These are phyloP conservation scores for Didymella pomorum DNA, from an alignment of 2,329 filamentous ascomycete species.

Conservation along the genomic window DNA sequence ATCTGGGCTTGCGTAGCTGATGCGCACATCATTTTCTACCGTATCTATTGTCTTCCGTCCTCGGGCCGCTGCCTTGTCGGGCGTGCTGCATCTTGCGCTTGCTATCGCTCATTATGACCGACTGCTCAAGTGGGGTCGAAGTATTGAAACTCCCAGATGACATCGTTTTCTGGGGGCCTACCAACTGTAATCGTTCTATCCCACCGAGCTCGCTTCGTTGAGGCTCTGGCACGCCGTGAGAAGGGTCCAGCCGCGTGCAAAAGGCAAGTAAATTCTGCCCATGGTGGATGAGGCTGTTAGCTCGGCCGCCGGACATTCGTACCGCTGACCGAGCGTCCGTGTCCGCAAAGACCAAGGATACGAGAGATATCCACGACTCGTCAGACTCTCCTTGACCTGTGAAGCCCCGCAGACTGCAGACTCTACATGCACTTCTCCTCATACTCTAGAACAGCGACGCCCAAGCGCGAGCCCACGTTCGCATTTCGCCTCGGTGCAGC, in stretches of 20 bases:
- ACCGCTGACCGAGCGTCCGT: slow-evolving; percentile 1
- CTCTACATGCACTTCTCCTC: not conserved
- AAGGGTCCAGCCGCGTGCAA: slow-evolving; percentile 7
- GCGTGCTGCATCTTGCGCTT: slow-evolving; percentile 5
- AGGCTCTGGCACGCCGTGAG: slow-evolving; percentile 2
- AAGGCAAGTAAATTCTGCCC: not conserved
- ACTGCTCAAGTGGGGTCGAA: slow-evolving; percentile 2
- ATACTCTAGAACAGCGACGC: not conserved
- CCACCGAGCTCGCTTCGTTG: not conserved
- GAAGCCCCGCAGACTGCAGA: not conserved
- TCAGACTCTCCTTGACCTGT: not conserved
- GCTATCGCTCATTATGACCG: not conserved
- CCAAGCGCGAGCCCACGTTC: not conserved
- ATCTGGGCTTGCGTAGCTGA: slow-evolving; percentile 28
- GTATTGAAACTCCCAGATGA: slow-evolving; percentile 11
- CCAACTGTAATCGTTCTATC: not conserved
- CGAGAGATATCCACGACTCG: not conserved
- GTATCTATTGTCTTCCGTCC: not conserved
- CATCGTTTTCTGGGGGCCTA: slow-evolving; percentile 5
- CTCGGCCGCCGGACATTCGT: slow-evolving; percentile 11
- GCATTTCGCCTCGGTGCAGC: not conserved
- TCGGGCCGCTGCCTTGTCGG: not conserved
- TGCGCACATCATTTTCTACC: slow-evolving; percentile 1
- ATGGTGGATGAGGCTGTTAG: slow-evolving; percentile 1
- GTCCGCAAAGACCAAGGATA: not conserved